Conservation (phyloP, 106 monocot species). For the Dendrobium huoshanense region DNA sequence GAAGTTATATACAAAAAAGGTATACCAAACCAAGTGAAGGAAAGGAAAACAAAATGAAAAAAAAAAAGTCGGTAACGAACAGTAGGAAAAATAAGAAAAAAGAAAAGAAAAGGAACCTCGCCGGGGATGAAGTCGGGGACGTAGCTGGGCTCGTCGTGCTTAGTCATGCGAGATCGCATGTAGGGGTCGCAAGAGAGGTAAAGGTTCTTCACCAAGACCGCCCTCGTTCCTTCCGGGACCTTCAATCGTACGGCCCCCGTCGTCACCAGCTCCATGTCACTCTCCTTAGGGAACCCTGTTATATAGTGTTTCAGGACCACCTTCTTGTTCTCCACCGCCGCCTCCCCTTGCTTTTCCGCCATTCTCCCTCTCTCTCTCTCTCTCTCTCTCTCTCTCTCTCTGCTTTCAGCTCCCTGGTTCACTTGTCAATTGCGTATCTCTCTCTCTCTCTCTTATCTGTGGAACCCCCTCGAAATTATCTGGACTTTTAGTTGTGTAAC, state of each 20-base stretch:
- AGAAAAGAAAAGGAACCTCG: constrained; percentile 23
- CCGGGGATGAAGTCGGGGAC: constrained; percentile 62
- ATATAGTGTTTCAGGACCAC: constrained; percentile 28
- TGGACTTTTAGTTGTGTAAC: too few relatives aligned
- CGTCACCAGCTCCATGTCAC: constrained; percentile 39
- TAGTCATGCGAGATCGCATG: constrained; percentile 61
- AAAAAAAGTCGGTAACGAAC: background rate
- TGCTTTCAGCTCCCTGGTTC: background rate
- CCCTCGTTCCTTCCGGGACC: constrained; percentile 30
- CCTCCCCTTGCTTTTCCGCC: constrained; percentile 5
- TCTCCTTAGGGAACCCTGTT: constrained; percentile 20
- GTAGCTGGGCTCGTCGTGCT: constrained; percentile 34
- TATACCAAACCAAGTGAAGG: background rate
- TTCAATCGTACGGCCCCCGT: background rate
- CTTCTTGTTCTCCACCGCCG: constrained; percentile 29
- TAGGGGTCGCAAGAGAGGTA: constrained; percentile 78
- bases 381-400: background rate
- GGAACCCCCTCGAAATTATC: too few relatives aligned
- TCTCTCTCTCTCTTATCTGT: too few relatives aligned
- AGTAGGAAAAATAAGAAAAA: background rate
- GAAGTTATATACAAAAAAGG: too few relatives aligned
- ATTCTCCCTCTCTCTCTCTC: constrained; percentile 2
- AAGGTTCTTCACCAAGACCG: constrained; percentile 57
- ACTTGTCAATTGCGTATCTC: too few relatives aligned
- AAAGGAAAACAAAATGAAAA: background rate